Base-by-base conservation (phyloP, 2,329 filamentous ascomycete genomes). In the Myriosclerotinia scirpicola region DNA sequence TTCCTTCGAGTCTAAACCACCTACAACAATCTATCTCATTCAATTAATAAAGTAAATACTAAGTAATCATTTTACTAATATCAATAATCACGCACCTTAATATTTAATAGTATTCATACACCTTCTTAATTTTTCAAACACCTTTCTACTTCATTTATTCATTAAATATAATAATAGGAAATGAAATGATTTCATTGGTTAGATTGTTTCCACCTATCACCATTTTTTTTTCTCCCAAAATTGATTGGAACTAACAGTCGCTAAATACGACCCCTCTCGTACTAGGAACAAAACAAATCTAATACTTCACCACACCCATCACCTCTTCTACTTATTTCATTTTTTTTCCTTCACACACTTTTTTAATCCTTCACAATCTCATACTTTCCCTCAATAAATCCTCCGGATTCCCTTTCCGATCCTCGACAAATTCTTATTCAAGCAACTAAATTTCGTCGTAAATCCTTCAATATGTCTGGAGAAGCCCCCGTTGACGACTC, bases 401-500 rank as follows among this genome's bases (percentile, higher is more conserved):
- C 30, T 34, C 30, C 6, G 30, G 30, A 34, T 34, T 5, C 30
- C 30, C 30, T 4, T 34, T 14, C n/a, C 26, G n/a, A 42, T 26
- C 38, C 40, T 58, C 61, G 30, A 55, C 26, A 44, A 76, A 76
- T 80, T 83, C 42, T 64, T 44, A 56, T 64, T 36, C 14, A 56
- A 38, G 22, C 12, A 3, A n/a, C 20, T 38, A 46, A 34, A 20
- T 38, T 46, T 42, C 26, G 26, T 54, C 30, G 40, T 12, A 46
- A 7, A 30, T n/a, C 15, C 42, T 34, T 53, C 64, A 86, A 78
- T 78, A 89, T 89, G 86, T 84, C 86, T 79, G 86, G 87, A 26
- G 59, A 67, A 56, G 22, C 38, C 48, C 36, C 40, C 30, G 48
- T 62, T 22, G 60, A 67, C 68, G 87, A 89, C 77, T 83, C 84